Conservation (phyloP, 495 filamentous ascomycete species). For the Friedmanniomyces simplex region DNA sequence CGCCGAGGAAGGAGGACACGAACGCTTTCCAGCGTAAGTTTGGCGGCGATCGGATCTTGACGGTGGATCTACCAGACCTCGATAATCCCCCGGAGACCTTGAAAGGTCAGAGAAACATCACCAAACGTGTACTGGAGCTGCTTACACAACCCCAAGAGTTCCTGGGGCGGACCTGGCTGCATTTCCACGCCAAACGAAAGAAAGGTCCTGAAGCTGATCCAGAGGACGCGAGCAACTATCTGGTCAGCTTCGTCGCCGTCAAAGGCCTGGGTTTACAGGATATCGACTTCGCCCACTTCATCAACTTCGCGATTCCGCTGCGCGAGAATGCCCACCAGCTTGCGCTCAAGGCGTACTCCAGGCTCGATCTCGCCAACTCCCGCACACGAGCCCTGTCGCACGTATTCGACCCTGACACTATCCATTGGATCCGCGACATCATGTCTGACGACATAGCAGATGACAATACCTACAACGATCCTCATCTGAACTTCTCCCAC, state of each 20-base stretch:
- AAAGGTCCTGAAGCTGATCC: slow-evolving; percentile 16
- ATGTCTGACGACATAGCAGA: slow-evolving; percentile 21
- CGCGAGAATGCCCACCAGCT: slow-evolving; percentile 22
- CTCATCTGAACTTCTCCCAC: not conserved
- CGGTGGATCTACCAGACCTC: slow-evolving; percentile 3
- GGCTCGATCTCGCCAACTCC: slow-evolving; percentile 28
- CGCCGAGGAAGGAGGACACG: not conserved
- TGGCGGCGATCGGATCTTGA: slow-evolving; percentile 2
- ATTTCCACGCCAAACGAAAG: slow-evolving; percentile 22
- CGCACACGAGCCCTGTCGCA: slow-evolving; percentile 20
- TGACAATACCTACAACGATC: slow-evolving; percentile 24
- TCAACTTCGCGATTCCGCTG: slow-evolving; percentile 29
- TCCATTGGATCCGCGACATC: slow-evolving; percentile 18
- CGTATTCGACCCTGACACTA: slow-evolving; percentile 22
- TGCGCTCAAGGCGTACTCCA: slow-evolving; percentile 30
- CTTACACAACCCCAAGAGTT: slow-evolving; percentile 19
- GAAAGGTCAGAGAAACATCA: not conserved
- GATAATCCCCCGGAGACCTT: not conserved
- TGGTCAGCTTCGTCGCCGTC: not conserved
- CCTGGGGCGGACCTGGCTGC: slow-evolving; percentile 28
- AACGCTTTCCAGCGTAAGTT: slow-evolving; percentile 9
- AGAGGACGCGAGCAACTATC: slow-evolving; percentile 4
- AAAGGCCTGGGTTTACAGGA: slow-evolving; percentile 7
- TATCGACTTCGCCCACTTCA: not conserved
- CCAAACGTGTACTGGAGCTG: not conserved